phyloP scores from a whole-genome alignment of 2,329 filamentous ascomycete species.

The Diaporthe vexans region DNA sequence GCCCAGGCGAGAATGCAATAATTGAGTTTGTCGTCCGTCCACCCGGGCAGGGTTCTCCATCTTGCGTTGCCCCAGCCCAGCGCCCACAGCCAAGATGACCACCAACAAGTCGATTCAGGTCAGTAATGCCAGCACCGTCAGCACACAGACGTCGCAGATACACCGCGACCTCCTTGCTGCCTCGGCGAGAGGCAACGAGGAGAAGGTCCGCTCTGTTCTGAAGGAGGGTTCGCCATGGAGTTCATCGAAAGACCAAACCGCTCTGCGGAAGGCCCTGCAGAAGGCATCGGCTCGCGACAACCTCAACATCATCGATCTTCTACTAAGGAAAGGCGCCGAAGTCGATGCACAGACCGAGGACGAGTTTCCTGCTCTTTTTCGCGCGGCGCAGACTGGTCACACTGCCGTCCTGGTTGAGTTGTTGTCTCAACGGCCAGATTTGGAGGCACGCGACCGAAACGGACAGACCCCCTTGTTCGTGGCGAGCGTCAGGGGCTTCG shows the following conservation, averaged over 20 bases:
- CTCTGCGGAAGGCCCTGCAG: constrained; percentile 55
- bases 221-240: constrained; percentile 53
- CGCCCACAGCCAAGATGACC: constrained; percentile 25
- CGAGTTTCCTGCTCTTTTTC: constrained; percentile 54
- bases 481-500: constrained; percentile 52
- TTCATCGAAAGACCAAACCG: constrained; percentile 51
- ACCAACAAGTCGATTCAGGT: constrained; percentile 31
- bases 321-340: constrained; percentile 56
- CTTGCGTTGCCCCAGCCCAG: not conserved
- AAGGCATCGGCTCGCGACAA: constrained; percentile 55
- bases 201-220: constrained; percentile 53
- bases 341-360: constrained; percentile 51
- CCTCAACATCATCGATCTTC: constrained; percentile 53
- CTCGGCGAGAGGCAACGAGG: constrained; percentile 55
- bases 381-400: constrained; percentile 55
- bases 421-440: constrained; percentile 50
- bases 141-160: constrained; percentile 54
- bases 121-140: constrained; percentile 51
- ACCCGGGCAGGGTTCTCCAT: constrained; percentile 3
- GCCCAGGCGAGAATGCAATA: constrained; percentile 13
- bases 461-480: constrained; percentile 55
- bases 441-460: constrained; percentile 49
- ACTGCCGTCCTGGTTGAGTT: constrained; percentile 51
- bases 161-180: constrained; percentile 56
- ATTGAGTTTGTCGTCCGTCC: constrained; percentile 1